Evolutionary conservation across 176 grass and related monocot species (phyloP), one percentile per base, ranked within the genome.

Genomic region (Avena eriantha): DNA sequence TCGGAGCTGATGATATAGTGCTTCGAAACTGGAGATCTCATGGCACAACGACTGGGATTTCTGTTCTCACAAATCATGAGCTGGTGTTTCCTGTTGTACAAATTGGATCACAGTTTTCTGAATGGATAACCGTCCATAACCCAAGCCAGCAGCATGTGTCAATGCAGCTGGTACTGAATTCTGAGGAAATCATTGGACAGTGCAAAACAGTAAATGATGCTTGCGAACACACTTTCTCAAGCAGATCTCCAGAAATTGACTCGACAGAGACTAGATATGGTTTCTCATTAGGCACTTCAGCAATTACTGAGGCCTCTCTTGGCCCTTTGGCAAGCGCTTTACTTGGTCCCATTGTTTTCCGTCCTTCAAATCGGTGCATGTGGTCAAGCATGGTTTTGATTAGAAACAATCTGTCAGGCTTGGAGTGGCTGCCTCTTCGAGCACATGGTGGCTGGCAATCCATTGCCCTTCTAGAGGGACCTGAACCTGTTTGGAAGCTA

Each of bases 351-450:
- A 66, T 99, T 85, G 61, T 99, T 81, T 99, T 99, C 46, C 97
- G 88, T 69, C 97, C 97, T 3, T 96, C 97, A 23, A 94, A 94
- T 73, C 45, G 90, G 12, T 99, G 97, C 80, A 93, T 82, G 61
- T 99, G 97, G 97, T 94, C 87, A 59, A 96, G 89, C 85, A 94
- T 93, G 83, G 87, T 65, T 80, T 87, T 96, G 80, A 94, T 99
- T 81, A 87, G 97, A 79, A 99, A 88, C 77, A 96, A 99, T 69
- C 56, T 99, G 13, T 94, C 97, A 4, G 94, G 97, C 10, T 69
- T 96, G 85, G 97, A 99, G 85, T 89, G 84, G 94, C 64, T 99
- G 16, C 91, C 94, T 69, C 84, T 96, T 76, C 72, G n/a, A 82
- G 97, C 87, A 77, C 79, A 89, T 91, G 97, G 97, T 24, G 97